Evolutionary conservation across 176 grass and related monocot genomes (phyloP).

Genomic region (Ensete ventricosum): DNA sequence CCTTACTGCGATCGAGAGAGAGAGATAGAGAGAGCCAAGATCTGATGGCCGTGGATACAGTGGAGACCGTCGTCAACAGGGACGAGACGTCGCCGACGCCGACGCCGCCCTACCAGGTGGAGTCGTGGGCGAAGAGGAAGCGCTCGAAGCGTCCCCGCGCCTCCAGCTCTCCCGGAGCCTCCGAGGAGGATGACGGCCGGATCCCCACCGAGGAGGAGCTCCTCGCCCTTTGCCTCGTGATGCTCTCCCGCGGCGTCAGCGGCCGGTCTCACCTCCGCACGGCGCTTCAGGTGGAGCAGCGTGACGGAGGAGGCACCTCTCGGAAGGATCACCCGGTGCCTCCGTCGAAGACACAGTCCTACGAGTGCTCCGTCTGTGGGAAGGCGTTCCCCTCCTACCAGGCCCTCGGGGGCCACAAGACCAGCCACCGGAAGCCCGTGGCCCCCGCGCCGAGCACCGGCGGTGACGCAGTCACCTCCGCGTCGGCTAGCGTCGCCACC

Average conservation of each 20-base stretch:
- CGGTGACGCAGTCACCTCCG: background rate
- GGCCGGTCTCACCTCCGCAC: background rate
- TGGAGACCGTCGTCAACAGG: too few relatives aligned
- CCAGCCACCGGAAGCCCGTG: slow-evolving; percentile 6
- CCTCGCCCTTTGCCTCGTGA: slow-evolving; percentile 1
- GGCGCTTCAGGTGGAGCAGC: background rate
- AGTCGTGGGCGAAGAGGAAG: too few relatives aligned
- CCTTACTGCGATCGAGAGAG: too few relatives aligned
- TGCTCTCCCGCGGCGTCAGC: background rate
- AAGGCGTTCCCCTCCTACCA: slow-evolving; percentile 13
- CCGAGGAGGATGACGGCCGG: too few relatives aligned
- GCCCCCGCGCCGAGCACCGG: too few relatives aligned
- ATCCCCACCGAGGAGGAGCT: background rate
- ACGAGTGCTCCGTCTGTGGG: slow-evolving; percentile 2
- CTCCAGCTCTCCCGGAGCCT: too few relatives aligned
- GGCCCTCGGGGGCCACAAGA: slow-evolving; percentile 8
- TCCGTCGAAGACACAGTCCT: background rate
- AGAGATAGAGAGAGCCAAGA: too few relatives aligned
- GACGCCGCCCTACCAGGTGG: too few relatives aligned
- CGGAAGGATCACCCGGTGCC: background rate
- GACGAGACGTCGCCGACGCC: too few relatives aligned
- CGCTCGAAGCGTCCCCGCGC: too few relatives aligned
- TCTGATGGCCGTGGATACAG: too few relatives aligned
- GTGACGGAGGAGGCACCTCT: too few relatives aligned
- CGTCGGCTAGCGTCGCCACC: background rate